These are phyloP conservation scores for Fraxinus paxiana DNA, from an alignment of 305 asterid genomes.

Conservation along the genomic window DNA sequence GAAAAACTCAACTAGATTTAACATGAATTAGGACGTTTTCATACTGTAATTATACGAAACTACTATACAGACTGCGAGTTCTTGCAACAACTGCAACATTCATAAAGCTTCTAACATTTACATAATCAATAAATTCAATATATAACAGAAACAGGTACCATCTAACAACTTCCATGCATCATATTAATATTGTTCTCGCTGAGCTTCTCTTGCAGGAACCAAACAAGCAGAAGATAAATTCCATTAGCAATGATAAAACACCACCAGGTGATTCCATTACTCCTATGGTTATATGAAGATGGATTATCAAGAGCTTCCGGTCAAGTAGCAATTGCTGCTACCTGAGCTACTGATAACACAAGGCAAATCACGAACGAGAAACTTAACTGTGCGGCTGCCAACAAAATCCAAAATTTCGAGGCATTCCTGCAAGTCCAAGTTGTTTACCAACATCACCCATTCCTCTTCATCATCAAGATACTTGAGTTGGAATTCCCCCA, in stretches of 20 bases:
- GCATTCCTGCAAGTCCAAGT: slow-evolving; percentile 43
- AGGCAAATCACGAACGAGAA: slow-evolving; percentile 22
- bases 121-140: neutral
- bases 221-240: neutral
- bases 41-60: neutral
- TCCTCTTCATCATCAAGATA: slow-evolving; percentile 49
- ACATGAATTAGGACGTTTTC: neutral
- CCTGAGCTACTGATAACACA: neutral
- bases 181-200: neutral
- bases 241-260: neutral
- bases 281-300: neutral
- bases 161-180: neutral
- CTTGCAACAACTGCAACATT: neutral
- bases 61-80: neutral
- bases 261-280: neutral
- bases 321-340: neutral
- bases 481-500: slow-evolving; percentile 39
- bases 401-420: slow-evolving; percentile 28
- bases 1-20: neutral
- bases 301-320: neutral
- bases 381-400: slow-evolving; percentile 27
- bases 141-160: neutral
- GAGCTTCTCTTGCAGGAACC: neutral
- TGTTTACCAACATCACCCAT: slow-evolving; percentile 47
- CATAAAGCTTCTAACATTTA: neutral